Conservation (phyloP, 1,139 yeast genomes). For the Saccharomyces hybrid region DNA sequence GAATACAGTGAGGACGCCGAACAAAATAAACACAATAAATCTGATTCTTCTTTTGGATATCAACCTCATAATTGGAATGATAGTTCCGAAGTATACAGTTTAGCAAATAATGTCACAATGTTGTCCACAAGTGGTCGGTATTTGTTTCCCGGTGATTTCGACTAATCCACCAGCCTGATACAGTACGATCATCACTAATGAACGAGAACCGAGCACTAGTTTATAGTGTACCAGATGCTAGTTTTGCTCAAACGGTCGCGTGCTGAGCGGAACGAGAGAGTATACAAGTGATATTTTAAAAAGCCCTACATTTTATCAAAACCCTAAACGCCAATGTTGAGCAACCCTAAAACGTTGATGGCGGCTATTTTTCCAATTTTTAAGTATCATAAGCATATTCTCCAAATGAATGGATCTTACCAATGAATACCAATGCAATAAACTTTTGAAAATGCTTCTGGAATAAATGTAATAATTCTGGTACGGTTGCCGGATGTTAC, state of each 20-base stretch:
- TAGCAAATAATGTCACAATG: background rate
- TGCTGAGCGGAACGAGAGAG: background rate
- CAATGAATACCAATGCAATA: background rate
- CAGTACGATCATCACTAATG: background rate
- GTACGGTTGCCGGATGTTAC: background rate
- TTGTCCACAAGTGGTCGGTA: background rate
- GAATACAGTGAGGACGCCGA: conserved; percentile 8
- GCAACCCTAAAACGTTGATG: background rate
- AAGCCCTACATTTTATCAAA: background rate
- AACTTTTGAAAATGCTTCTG: background rate
- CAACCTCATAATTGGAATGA: conserved; percentile 11
- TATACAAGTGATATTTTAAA: background rate
- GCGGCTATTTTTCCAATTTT: background rate
- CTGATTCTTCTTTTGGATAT: conserved; percentile 22
- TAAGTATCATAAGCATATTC: background rate
- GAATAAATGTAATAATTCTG: background rate
- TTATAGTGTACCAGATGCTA: background rate
- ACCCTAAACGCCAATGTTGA: background rate
- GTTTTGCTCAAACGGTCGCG: background rate
- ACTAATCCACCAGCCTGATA: background rate
- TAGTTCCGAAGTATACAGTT: background rate
- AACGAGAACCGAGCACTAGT: background rate
- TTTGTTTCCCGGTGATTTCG: background rate
- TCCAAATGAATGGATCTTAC: background rate
- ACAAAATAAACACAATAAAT: conserved; percentile 9